These are phyloP conservation scores for Aureobasidium leucospermi DNA, from an alignment of 2,329 filamentous ascomycete species.

Conservation along the genomic window DNA sequence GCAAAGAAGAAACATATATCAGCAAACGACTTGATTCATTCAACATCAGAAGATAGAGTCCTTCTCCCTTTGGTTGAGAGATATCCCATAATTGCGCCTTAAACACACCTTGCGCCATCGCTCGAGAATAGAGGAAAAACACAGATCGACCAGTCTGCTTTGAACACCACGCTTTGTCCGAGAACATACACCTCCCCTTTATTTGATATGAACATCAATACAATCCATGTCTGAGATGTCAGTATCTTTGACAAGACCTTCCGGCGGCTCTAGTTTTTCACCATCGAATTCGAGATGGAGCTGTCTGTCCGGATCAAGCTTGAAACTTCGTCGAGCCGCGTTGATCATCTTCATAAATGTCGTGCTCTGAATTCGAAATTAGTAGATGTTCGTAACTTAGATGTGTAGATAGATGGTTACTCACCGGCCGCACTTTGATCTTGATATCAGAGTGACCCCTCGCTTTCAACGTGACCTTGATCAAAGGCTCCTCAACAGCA, in stretches of 20 bases:
- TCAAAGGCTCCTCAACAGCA: conserved; percentile 23
- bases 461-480: conserved; percentile 46
- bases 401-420: conserved; percentile 17
- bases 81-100: background rate
- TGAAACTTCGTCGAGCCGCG: conserved; percentile 51
- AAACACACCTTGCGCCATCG: background rate
- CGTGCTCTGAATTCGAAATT: conserved; percentile 38
- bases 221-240: conserved; percentile 70
- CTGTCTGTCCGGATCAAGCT: conserved; percentile 44
- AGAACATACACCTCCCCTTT: conserved; percentile 3
- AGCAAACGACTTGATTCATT: too few species aligned
- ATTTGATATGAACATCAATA: conserved; percentile 65
- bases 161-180: background rate
- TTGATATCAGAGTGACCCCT: conserved; percentile 45
- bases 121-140: background rate
- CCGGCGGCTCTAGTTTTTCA: conserved; percentile 57
- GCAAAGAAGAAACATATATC: too few species aligned
- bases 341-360: conserved; percentile 55
- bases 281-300: conserved; percentile 69
- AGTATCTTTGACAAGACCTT: conserved; percentile 54
- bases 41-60: background rate
- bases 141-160: background rate
- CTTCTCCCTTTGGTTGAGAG: background rate
- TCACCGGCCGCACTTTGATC: conserved; percentile 42
- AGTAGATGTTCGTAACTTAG: background rate